These are phyloP conservation scores for Piper longum DNA, from an alignment of 164 flowering plant species.

Conservation along the genomic window DNA sequence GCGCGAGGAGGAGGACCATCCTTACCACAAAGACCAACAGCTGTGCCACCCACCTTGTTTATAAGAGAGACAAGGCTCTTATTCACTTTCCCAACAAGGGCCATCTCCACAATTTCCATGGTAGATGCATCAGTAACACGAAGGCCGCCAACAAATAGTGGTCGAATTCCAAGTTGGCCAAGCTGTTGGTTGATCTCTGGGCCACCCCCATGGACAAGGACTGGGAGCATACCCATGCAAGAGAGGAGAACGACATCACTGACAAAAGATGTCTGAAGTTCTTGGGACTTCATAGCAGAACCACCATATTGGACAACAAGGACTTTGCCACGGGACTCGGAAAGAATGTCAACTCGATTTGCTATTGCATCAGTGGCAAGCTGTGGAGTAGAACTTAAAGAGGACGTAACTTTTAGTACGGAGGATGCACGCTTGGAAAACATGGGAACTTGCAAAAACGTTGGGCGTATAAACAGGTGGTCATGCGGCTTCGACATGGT, in stretches of 20 bases:
- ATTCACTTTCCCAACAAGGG: conserved; percentile 74
- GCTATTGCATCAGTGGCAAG: no score
- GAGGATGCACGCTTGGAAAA: no score
- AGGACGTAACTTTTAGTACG: no score
- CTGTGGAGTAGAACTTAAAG: no score
- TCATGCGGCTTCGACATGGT: no score
- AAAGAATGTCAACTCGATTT: conserved; percentile 62
- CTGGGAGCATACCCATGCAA: conserved; percentile 79
- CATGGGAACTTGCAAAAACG: no score
- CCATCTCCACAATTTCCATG: conserved; percentile 91
- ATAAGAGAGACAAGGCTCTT: conserved; percentile 68
- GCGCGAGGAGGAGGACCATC: conserved; percentile 74
- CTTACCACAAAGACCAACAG: conserved; percentile 72
- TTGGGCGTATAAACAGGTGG: no score
- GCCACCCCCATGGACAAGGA: conserved; percentile 89
- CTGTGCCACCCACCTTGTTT: conserved; percentile 74
- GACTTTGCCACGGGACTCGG: conserved; percentile 82
- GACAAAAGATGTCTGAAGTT: conserved; percentile 63
- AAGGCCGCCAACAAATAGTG: conserved; percentile 65
- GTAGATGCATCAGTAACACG: conserved; percentile 79
- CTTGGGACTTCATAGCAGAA: conserved; percentile 75
- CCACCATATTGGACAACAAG: conserved; percentile 92
- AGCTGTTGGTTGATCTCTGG: conserved; percentile 78
- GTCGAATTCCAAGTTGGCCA: conserved; percentile 29
- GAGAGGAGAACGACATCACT: conserved; percentile 80